These are phyloP conservation scores for Claviceps arundinis DNA, from an alignment of 2,329 filamentous ascomycete species.

Conservation along the genomic window DNA sequence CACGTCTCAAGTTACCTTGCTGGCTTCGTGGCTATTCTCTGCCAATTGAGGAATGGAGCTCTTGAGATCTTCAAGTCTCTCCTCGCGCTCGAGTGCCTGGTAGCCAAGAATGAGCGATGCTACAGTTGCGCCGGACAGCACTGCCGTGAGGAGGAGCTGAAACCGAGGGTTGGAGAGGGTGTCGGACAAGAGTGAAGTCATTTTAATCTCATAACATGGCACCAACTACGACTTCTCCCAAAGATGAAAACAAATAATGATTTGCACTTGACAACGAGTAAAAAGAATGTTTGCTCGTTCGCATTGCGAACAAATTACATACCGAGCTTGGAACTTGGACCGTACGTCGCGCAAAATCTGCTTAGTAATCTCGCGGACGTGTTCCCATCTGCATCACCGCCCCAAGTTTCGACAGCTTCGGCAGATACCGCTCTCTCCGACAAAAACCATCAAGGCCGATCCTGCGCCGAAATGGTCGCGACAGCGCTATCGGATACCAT, in stretches of 20 bases:
- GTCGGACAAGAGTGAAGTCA: conserved; percentile 32
- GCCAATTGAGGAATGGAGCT: conserved; percentile 37
- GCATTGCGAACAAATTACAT: too few species aligned
- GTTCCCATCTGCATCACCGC: not conserved
- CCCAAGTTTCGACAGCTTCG: not conserved
- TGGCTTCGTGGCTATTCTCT: conserved; percentile 10
- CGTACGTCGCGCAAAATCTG: not conserved
- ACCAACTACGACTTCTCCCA: not conserved
- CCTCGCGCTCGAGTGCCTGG: conserved; percentile 43
- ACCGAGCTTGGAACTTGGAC: not conserved
- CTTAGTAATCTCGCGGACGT: conserved; percentile 2
- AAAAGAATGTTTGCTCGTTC: too few species aligned
- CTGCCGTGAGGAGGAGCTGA: conserved; percentile 59
- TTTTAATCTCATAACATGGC: conserved; percentile 13
- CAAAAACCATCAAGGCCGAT: not conserved
- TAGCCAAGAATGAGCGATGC: conserved; percentile 49
- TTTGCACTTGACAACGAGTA: too few species aligned
- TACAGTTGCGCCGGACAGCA: conserved; percentile 47
- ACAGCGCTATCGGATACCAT: not conserved
- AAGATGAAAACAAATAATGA: not conserved
- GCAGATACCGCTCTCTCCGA: not conserved
- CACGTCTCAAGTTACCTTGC: conserved; percentile 9
- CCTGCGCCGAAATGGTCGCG: not conserved
- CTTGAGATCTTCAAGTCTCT: conserved; percentile 44
- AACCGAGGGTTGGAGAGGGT: conserved; percentile 31